Conservation (phyloP, 345 rosid genomes). For the Odontarrhena argentea region DNA sequence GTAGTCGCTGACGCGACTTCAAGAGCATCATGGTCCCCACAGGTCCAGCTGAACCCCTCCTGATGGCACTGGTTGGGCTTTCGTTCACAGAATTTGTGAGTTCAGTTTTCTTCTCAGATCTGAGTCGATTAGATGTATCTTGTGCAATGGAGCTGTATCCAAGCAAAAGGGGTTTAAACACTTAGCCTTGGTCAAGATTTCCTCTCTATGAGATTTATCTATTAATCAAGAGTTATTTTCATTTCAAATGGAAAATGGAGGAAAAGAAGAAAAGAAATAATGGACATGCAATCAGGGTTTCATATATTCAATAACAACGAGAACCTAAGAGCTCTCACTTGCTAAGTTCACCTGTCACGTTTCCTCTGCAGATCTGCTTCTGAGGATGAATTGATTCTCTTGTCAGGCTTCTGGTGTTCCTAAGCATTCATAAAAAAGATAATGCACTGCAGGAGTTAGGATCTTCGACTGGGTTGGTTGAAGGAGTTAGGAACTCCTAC, state of each 20-base stretch:
- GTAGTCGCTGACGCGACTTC: conserved; percentile 76
- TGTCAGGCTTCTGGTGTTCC: conserved; percentile 55
- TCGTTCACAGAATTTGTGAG: conserved; percentile 40
- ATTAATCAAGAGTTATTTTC: conserved; percentile 11
- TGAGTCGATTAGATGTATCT: conserved; percentile 31
- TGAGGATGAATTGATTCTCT: conserved; percentile 40
- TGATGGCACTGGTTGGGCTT: conserved; percentile 47
- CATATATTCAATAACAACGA: conserved; percentile 38
- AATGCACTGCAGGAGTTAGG: conserved; percentile 23
- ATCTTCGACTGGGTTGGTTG: conserved; percentile 15
- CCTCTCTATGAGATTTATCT: conserved; percentile 23
- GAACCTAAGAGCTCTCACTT: conserved; percentile 85
- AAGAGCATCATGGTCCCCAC: conserved; percentile 87
- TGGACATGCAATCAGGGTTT: conserved; percentile 30
- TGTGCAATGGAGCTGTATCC: conserved; percentile 36
- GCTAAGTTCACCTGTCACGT: conserved; percentile 87
- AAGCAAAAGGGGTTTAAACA: conserved; percentile 29
- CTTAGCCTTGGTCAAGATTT: conserved; percentile 15
- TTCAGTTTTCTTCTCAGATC: conserved; percentile 43
- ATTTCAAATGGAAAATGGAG: conserved; percentile 23
- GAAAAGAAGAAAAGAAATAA: conserved; percentile 8
- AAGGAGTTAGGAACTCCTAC: conserved; percentile 15
- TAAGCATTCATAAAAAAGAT: conserved; percentile 47
- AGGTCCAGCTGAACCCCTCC: conserved; percentile 90
- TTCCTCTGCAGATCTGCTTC: conserved; percentile 51